Evolutionary conservation across 2,329 filamentous ascomycete genomes (phyloP), one percentile per base, ranked within the genome.

Genomic region (Teratosphaeria nubilosa): DNA sequence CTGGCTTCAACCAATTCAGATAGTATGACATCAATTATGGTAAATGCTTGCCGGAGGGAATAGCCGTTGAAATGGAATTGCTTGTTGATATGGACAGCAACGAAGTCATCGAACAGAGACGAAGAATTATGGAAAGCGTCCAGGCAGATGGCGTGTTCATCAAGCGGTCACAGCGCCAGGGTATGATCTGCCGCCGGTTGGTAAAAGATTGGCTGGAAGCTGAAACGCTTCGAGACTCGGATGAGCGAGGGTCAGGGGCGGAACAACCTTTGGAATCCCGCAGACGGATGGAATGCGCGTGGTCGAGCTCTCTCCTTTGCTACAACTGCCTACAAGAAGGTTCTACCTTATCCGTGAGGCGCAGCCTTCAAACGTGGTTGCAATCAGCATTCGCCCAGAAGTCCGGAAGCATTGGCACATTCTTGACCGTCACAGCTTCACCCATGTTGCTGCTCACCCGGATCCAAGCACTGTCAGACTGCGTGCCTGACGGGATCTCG

Each of bases 321-420:
- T n/a, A n/a, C n/a, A n/a, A n/a, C n/a, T n/a, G n/a, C n/a, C n/a
- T n/a, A n/a, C n/a, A n/a, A n/a, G n/a, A n/a, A n/a, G n/a, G n/a
- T n/a, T n/a, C n/a, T n/a, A n/a, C n/a, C n/a, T n/a, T n/a, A n/a
- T n/a, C n/a, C n/a, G n/a, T n/a, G 41, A 22, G 22, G 10, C n/a
- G 4, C 41, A 22, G 41, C n/a, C n/a, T 48, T 30, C 24, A 57
- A 41, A 51, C 50, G 51, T 65, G 67, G 61, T 68, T 68, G 14
- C 54, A 51, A 25, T 52, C n/a, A 13, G 63, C 66, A 52, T 61
- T 63, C 2, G 54, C 56, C 16, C 62, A 55, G 14, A 41, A 55
- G 57, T 65, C 63, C 25, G 56, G 34, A 13, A 55, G 52, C 61
- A 63, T 62, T 14, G 51, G 25, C 24, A 66, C 64, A 56, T 63